Conservation (phyloP, 164 flowering plant species). For the Berberis vulgaris region DNA sequence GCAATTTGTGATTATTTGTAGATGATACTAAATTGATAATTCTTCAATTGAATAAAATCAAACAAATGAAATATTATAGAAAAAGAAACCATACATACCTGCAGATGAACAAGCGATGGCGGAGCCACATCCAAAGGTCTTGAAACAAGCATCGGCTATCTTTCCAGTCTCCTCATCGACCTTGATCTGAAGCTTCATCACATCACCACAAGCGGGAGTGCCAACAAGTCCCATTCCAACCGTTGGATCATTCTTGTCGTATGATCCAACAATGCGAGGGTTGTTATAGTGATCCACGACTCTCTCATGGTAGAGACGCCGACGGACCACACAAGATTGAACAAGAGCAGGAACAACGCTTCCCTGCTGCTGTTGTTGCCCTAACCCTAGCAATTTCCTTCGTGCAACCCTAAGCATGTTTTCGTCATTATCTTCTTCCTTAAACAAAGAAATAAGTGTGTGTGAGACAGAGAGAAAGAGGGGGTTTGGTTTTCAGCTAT, state of each 20-base stretch:
- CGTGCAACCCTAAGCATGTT: conserved; percentile 22
- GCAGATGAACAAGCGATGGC: conserved; percentile 65
- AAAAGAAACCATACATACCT: conserved; percentile 24
- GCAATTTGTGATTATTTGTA: no score
- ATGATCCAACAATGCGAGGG: conserved; percentile 92
- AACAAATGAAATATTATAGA: not conserved
- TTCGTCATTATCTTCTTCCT: not conserved
- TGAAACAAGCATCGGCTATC: conserved; percentile 87
- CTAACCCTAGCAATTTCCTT: conserved; percentile 23
- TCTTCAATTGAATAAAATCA: not conserved
- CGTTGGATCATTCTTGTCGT: conserved; percentile 84
- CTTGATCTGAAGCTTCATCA: conserved; percentile 94
- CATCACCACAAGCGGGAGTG: conserved; percentile 99
- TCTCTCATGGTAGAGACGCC: conserved; percentile 72
- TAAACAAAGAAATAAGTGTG: not conserved
- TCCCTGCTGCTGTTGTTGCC: conserved; percentile 2
- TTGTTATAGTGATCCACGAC: conserved; percentile 95
- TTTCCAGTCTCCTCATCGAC: conserved; percentile 79
- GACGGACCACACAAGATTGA: conserved; percentile 2
- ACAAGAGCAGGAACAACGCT: not conserved
- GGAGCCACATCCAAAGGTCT: conserved; percentile 82
- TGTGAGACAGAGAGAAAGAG: no score
- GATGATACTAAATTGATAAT: no score
- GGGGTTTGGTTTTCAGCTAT: no score
- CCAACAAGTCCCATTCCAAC: conserved; percentile 98